Evolutionary conservation across 2,329 filamentous ascomycete species (phyloP).

Genomic region (Chalaropsis thielavioides): DNA sequence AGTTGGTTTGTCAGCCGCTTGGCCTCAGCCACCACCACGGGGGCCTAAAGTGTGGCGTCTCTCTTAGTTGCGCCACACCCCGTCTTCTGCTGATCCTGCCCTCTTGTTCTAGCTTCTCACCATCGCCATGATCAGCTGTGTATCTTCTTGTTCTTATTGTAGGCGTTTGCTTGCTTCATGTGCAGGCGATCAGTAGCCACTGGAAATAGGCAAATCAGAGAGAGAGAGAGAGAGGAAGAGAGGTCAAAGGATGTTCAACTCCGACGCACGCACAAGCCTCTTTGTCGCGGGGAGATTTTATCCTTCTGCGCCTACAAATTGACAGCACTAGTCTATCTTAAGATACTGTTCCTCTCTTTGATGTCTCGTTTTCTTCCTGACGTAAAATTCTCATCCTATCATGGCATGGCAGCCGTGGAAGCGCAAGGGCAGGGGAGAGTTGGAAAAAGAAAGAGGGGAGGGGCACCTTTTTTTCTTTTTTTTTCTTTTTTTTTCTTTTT

Average conservation of each 20-base stretch:
- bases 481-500: too few relatives aligned
- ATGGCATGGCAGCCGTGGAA: not conserved
- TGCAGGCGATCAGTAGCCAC: not conserved
- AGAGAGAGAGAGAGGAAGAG: not conserved
- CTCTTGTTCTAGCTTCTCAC: not conserved
- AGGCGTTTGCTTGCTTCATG: not conserved
- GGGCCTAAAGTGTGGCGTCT: not conserved
- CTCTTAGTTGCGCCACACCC: too few relatives aligned
- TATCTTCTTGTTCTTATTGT: not conserved
- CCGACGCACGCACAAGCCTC: not conserved
- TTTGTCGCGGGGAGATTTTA: not conserved
- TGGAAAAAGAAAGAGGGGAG: too few relatives aligned
- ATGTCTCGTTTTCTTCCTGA: not conserved
- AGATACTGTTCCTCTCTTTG: too few relatives aligned
- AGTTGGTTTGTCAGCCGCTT: not conserved
- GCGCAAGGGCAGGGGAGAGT: not conserved
- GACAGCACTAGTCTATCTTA: too few relatives aligned
- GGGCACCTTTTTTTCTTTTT: not conserved
- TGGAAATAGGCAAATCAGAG: not conserved
- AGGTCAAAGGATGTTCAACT: not conserved
- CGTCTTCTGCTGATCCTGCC: not conserved
- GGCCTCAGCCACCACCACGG: not conserved
- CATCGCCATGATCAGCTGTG: not conserved
- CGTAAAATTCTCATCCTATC: constrained; percentile 1
- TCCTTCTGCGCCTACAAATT: not conserved